These are phyloP conservation scores for Flaveria sonorensis DNA, from an alignment of 129 eudicot species.

Conservation along the genomic window DNA sequence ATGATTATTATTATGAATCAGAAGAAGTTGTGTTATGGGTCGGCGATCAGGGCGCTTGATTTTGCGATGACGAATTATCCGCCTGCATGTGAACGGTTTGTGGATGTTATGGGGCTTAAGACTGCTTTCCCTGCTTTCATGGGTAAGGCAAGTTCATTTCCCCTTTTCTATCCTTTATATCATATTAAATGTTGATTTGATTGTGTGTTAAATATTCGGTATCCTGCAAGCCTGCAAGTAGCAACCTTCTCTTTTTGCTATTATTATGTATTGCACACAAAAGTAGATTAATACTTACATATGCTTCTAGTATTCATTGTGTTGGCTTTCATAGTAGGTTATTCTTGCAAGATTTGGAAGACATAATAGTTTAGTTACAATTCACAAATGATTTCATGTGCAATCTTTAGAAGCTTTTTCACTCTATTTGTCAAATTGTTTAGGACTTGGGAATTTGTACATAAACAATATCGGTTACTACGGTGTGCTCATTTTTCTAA, in stretches of 20 bases:
- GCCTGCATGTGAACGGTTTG: constrained; percentile 95
- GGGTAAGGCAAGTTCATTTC: constrained; percentile 96
- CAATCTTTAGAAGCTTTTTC: neutral
- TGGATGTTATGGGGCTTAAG: constrained; percentile 98
- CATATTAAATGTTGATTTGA: neutral
- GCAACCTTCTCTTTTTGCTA: neutral
- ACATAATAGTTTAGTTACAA: neutral
- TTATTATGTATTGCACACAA: neutral
- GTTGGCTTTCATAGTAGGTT: neutral
- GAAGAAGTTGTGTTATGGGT: constrained; percentile 89
- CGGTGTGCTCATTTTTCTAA: neutral
- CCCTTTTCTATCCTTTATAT: constrained; percentile 25
- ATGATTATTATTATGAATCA: constrained; percentile 98
- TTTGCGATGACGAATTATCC: constrained; percentile 96
- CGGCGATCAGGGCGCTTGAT: constrained; percentile 88
- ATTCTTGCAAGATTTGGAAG: neutral
- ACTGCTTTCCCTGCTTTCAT: constrained; percentile 97
- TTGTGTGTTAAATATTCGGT: neutral
- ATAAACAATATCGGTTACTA: neutral
- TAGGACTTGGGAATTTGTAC: neutral
- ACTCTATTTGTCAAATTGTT: neutral
- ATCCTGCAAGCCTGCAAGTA: neutral
- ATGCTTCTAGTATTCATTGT: neutral
- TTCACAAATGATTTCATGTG: neutral
- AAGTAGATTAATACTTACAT: neutral